Conservation (phyloP, 202 grass and related monocot genomes). For the Bolboschoenoplectus hybrid region DNA sequence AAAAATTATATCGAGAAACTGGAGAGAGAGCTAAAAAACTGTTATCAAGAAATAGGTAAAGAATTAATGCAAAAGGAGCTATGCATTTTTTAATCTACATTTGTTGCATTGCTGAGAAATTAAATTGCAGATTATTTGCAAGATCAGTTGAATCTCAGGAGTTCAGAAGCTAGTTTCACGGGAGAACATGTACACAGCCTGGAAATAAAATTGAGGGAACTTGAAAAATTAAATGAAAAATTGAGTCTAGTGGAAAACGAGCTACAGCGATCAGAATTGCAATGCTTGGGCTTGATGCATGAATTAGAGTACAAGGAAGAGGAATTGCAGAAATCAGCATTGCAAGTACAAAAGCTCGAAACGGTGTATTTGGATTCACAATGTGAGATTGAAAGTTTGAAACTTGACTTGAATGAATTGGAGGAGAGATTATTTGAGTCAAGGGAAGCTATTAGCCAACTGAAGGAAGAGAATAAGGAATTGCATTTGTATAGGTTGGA, state of each 20-base stretch:
- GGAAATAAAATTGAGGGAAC: constrained; percentile 78
- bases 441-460: constrained; percentile 48
- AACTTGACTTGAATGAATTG: constrained; percentile 85
- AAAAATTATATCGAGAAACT: constrained; percentile 68
- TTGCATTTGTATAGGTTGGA: constrained; percentile 49
- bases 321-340: constrained; percentile 60
- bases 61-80: constrained; percentile 12
- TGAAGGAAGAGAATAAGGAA: constrained; percentile 68
- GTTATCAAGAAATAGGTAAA: constrained; percentile 94
- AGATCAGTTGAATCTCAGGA: constrained; percentile 89
- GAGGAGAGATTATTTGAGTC: constrained; percentile 71
- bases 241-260: constrained; percentile 60
- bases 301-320: constrained; percentile 75
- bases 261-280: constrained; percentile 64
- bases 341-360: constrained; percentile 80
- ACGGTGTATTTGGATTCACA: constrained; percentile 73
- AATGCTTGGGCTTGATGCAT: constrained; percentile 65
- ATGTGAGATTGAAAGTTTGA: constrained; percentile 97
- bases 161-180: constrained; percentile 84
- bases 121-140: constrained; percentile 85
- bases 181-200: constrained; percentile 82
- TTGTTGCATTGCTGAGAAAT: constrained; percentile 40
- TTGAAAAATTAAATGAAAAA: constrained; percentile 75
- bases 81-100: constrained; percentile 19
- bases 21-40: constrained; percentile 73